These are phyloP conservation scores for Carex parvula DNA, from an alignment of 176 grass and related monocot species.

Conservation along the genomic window DNA sequence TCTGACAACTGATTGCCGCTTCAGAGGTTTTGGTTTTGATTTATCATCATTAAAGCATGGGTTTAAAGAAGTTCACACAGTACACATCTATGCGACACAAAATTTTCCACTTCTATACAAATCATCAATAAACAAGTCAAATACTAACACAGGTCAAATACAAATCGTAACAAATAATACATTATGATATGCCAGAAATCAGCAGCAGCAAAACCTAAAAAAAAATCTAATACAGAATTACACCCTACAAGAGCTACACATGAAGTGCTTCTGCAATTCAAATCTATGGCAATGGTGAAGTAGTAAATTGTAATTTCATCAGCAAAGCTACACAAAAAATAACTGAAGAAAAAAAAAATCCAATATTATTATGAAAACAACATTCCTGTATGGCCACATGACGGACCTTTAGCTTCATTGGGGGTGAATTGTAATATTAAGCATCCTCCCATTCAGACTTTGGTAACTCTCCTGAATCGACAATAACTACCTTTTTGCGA, in stretches of 20 bases:
- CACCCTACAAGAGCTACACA: constrained; percentile 1
- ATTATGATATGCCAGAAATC: neutral
- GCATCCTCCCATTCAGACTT: constrained; percentile 55
- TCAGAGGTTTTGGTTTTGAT: neutral
- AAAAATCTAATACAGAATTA: constrained; percentile 10
- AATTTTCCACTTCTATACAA: neutral
- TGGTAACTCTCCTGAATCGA: constrained; percentile 77
- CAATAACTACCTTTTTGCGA: constrained; percentile 69
- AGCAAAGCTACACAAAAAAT: neutral
- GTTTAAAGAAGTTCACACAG: neutral
- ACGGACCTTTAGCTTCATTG: neutral
- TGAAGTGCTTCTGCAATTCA: constrained; percentile 2
- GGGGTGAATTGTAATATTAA: constrained; percentile 6
- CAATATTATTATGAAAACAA: neutral
- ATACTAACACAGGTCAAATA: neutral
- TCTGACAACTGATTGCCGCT: neutral
- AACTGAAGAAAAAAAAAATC: neutral
- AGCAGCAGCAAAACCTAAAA: neutral
- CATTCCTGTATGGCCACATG: neutral
- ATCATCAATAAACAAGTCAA: neutral
- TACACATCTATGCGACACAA: neutral
- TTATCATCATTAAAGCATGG: neutral
- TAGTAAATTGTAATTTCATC: neutral
- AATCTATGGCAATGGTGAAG: neutral
- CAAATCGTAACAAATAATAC: neutral